Evolutionary conservation across 306 rosid species (phyloP), one percentile per base, ranked within the genome.

Genomic region (Rosa rugosa): DNA sequence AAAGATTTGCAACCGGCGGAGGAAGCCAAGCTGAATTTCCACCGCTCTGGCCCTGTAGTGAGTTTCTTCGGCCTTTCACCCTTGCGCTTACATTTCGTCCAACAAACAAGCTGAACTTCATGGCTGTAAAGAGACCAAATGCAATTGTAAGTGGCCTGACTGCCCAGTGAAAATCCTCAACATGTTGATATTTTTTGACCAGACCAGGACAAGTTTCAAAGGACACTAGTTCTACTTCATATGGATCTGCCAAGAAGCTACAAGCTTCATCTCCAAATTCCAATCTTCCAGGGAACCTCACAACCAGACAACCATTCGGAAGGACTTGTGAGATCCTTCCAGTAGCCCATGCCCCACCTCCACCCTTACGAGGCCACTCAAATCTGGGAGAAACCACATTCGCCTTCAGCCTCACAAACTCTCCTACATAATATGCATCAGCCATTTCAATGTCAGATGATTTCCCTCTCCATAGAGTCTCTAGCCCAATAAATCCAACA

Each of bases 141-240:
- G 91, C 91, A 82, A 91, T 81, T 9, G 84, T 75, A 78, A 87
- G 87, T 34, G 98, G 98, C 72, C 94, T 89, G 79, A 93, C 88
- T 20, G 90, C 88, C 98, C 98, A 93, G 60, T 93, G 98, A 86
- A 89, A 89, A 87, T 93, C 93, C 85, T 93, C 98, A 0, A 89
- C 47, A 72, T 93, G 98, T 65, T 87, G 89, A 78, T 88, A 93
- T 86, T 91, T 93, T 62, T 85, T 83, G 9, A 87, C 70, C 77
- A 89, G 54, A 44, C 98, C 93, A 12, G 91, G 80, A 84, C 97
- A 89, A 12, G 88, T 87, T 60, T 47, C 83, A 12, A 93, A 93
- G 50, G 89, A 80, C 25, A 93, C 93, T n/a, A 77, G 77, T 80
- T 91, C 94, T 66, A 91, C 97, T 69, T 93, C 97, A 22, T 90